These are phyloP conservation scores for Fusarium fujikuroi DNA, from an alignment of 2,329 filamentous ascomycete genomes.

Conservation along the genomic window DNA sequence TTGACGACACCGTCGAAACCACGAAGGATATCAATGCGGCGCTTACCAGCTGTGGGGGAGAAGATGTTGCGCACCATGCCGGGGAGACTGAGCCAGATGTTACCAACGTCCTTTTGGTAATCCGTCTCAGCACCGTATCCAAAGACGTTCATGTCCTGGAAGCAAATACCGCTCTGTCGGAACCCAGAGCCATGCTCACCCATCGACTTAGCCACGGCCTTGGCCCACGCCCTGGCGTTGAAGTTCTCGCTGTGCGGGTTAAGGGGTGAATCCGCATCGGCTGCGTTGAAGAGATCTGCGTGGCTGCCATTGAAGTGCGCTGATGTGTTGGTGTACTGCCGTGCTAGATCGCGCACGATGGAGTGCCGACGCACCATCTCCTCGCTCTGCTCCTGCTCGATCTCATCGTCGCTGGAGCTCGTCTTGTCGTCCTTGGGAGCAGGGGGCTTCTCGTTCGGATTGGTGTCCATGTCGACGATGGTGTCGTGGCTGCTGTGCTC, in stretches of 20 bases:
- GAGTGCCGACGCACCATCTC: conserved; percentile 35
- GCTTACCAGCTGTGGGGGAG: conserved; percentile 14
- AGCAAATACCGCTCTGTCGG: conserved; percentile 51
- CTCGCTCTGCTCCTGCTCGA: not conserved
- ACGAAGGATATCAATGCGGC: conserved; percentile 61
- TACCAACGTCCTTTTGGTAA: conserved; percentile 57
- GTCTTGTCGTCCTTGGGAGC: not conserved
- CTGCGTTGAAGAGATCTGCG: conserved; percentile 28
- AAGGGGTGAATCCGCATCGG: conserved; percentile 53
- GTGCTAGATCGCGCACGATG: conserved; percentile 35
- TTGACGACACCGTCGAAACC: conserved; percentile 72
- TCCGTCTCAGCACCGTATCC: conserved; percentile 61
- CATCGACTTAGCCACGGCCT: conserved; percentile 40
- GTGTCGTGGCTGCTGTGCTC: conserved; percentile 32
- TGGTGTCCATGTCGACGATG: conserved; percentile 22
- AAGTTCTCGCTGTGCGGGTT: conserved; percentile 63
- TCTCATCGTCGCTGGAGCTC: conserved; percentile 22
- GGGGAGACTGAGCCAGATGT: conserved; percentile 47
- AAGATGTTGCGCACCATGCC: conserved; percentile 3
- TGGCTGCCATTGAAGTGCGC: conserved; percentile 23
- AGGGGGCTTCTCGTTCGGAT: conserved; percentile 18
- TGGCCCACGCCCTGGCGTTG: conserved; percentile 56
- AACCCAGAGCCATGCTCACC: conserved; percentile 43
- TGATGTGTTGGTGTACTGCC: conserved; percentile 30
- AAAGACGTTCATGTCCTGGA: conserved; percentile 56